phyloP scores from a whole-genome alignment of 148 eudicot species.

The Rhododendron simsii region DNA sequence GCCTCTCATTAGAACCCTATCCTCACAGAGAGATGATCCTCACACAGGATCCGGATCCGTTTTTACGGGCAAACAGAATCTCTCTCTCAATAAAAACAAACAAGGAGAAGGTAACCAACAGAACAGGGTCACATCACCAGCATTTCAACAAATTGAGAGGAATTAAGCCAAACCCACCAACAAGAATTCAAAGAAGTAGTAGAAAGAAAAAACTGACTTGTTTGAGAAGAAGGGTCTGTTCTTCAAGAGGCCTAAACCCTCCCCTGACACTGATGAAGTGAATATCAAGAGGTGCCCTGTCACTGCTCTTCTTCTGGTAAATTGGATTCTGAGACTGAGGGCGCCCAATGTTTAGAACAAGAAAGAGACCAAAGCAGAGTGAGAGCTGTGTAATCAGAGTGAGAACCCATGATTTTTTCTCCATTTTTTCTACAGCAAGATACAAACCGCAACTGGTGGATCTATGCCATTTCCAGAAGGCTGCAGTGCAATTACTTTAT shows the following conservation, averaged over 20 bases:
- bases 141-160: not conserved
- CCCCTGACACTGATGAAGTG: conserved; percentile 47
- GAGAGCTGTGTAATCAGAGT: conserved; percentile 36
- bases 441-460: not conserved
- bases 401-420: conserved; percentile 39
- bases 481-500: too few species aligned
- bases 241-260: conserved; percentile 29
- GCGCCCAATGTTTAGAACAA: conserved; percentile 34
- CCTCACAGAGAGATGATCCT: too few species aligned
- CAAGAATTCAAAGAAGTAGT: not conserved
- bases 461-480: not conserved
- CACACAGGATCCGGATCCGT: too few species aligned
- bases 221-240: conserved; percentile 40
- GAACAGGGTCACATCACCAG: too few species aligned
- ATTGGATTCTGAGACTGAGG: conserved; percentile 19
- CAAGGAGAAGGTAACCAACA: not conserved
- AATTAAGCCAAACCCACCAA: not conserved
- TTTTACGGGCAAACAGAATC: not conserved
- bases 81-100: too few species aligned
- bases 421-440: conserved; percentile 12
- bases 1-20: too few species aligned
- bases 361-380: conserved; percentile 41
- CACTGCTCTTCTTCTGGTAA: not conserved
- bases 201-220: conserved; percentile 23
- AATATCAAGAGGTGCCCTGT: conserved; percentile 18